phyloP scores from a whole-genome alignment of 1,284 basidiomycete species.

The Chalciporus sp. region DNA sequence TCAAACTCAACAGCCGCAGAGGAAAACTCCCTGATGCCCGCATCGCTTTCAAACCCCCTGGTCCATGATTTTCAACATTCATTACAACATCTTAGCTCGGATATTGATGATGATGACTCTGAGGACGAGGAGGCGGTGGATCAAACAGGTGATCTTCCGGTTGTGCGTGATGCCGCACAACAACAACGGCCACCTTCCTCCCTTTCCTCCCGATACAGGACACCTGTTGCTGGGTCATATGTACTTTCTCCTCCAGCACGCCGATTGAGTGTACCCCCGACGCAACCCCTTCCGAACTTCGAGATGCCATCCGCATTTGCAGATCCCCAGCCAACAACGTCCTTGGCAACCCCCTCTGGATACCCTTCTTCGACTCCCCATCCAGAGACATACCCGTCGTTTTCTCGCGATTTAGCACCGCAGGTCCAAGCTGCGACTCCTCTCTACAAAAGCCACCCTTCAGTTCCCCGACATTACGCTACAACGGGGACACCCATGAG shows the following conservation, averaged over 20 bases:
- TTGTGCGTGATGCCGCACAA: conserved; percentile 40
- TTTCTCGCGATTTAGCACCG: conserved; percentile 41
- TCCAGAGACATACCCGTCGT: conserved; percentile 39
- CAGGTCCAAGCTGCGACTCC: conserved; percentile 42
- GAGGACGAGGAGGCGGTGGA: conserved; percentile 49
- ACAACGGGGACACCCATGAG: conserved; percentile 37
- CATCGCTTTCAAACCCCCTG: conserved; percentile 9
- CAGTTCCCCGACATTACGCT: conserved; percentile 32
- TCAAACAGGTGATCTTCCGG: conserved; percentile 49
- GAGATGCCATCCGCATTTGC: conserved; percentile 75
- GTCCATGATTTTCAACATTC: conserved; percentile 21
- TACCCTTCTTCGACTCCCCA: conserved; percentile 41
- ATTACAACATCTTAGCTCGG: conserved; percentile 1
- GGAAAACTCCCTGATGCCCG: conserved; percentile 35
- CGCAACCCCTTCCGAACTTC: conserved; percentile 71
- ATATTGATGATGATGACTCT: conserved; percentile 24
- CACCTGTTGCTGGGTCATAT: conserved; percentile 67
- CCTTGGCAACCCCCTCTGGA: conserved; percentile 42
- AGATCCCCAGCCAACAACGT: conserved; percentile 43
- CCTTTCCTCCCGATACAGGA: conserved; percentile 73
- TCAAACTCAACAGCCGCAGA: conserved; percentile 61
- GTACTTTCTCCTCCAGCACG: conserved; percentile 49
- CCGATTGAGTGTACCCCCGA: conserved; percentile 39
- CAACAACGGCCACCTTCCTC: conserved; percentile 65
- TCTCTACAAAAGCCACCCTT: conserved; percentile 32